phyloP scores from a whole-genome alignment of 148 eudicot genomes.

The Silene uniflora region DNA sequence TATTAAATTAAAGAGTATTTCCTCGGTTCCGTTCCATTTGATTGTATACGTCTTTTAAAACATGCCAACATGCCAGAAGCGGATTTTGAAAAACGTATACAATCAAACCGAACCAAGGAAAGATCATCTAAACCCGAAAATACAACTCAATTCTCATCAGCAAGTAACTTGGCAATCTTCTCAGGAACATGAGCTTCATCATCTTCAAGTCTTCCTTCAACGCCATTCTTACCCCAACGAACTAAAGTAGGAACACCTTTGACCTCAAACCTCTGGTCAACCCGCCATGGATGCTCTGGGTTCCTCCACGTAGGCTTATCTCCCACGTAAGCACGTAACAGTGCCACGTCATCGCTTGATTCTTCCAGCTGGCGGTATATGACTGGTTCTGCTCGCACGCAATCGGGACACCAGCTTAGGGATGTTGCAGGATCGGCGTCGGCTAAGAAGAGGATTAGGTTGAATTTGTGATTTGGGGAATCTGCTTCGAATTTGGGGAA shows the following conservation, averaged over 20 bases:
- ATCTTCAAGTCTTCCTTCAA: constrained; percentile 78
- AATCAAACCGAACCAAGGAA: no score
- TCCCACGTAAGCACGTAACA: constrained; percentile 81
- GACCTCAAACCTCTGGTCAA: constrained; percentile 63
- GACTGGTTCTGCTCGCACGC: constrained; percentile 95
- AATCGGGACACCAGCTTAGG: constrained; percentile 95
- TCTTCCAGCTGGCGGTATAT: constrained; percentile 74
- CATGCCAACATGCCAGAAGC: no score
- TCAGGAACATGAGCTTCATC: constrained; percentile 72
- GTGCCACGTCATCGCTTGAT: constrained; percentile 44
- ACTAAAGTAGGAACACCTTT: constrained; percentile 81
- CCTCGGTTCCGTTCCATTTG: not conserved
- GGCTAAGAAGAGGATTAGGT: constrained; percentile 83
- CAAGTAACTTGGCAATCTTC: constrained; percentile 34
- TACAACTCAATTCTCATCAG: not conserved
- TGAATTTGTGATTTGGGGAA: constrained; percentile 55
- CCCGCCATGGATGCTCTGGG: constrained; percentile 71
- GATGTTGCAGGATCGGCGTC: constrained; percentile 73
- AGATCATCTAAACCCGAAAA: no score
- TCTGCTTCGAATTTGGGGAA: constrained; percentile 57
- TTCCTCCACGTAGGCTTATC: constrained; percentile 93
- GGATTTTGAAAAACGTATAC: not conserved
- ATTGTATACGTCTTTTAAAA: not conserved
- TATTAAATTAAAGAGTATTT: no score
- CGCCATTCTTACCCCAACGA: constrained; percentile 61